Percentiles rank a stretch among this genome's conserved stretches.
Evolutionary conservation across 306 rosid species (phyloP).

Genomic region (Chamaecrista fasciculata): DNA sequence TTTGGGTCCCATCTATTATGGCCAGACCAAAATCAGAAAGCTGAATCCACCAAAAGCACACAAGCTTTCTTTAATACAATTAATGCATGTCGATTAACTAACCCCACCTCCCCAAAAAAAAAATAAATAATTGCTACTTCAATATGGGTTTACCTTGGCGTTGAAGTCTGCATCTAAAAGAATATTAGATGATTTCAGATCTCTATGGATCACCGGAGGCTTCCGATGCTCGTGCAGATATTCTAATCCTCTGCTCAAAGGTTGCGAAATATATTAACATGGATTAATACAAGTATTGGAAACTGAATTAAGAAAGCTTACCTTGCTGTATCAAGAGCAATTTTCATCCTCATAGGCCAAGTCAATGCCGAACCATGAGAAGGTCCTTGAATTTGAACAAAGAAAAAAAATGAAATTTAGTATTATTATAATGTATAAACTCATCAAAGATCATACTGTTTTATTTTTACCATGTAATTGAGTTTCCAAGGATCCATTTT

Average conservation of each 20-base stretch:
- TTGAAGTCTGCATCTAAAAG: slow-evolving; percentile 90
- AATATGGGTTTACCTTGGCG: slow-evolving; percentile 65
- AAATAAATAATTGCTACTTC: background rate
- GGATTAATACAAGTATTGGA: background rate
- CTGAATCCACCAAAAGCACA: slow-evolving; percentile 51
- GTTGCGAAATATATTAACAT: slow-evolving; percentile 27
- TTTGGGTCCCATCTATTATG: slow-evolving; percentile 72
- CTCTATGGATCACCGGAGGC: slow-evolving; percentile 89
- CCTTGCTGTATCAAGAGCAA: slow-evolving; percentile 96
- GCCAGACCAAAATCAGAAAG: slow-evolving; percentile 95
- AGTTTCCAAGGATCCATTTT: slow-evolving; percentile 81
- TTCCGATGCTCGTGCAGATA: slow-evolving; percentile 84
- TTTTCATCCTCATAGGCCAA: slow-evolving; percentile 93
- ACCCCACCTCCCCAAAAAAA: too few relatives aligned
- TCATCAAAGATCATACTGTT: slow-evolving; percentile 4
- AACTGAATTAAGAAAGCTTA: slow-evolving; percentile 30
- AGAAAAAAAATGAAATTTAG: background rate
- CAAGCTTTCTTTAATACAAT: slow-evolving; percentile 25
- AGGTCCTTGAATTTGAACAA: slow-evolving; percentile 52
- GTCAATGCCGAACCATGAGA: slow-evolving; percentile 78
- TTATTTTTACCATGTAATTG: slow-evolving; percentile 67
- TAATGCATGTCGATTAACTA: background rate
- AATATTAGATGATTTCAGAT: slow-evolving; percentile 93
- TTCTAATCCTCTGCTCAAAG: slow-evolving; percentile 82
- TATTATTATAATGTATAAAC: background rate